Conservation (phyloP, 1,139 yeast genomes). For the Geotrichum aggregatum region DNA sequence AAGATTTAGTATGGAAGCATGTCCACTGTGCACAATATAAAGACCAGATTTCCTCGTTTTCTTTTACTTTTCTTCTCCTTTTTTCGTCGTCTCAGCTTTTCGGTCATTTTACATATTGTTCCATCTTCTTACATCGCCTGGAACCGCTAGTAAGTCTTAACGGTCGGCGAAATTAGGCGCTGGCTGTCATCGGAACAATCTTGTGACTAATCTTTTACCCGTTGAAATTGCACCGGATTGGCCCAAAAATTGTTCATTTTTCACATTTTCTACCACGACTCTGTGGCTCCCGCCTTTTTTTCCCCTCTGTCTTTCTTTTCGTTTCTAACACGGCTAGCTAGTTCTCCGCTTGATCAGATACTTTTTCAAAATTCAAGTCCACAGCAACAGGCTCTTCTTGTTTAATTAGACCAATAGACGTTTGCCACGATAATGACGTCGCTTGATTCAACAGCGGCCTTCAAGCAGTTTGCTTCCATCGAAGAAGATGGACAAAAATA, state of each 20-base stretch:
- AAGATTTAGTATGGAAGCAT: neutral
- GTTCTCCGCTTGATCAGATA: neutral
- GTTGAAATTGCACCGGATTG: conserved; percentile 4
- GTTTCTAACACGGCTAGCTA: neutral
- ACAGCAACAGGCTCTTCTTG: no score
- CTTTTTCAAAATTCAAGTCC: neutral
- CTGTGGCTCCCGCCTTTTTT: conserved; percentile 1
- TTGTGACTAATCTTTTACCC: conserved; percentile 5
- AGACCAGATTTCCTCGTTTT: neutral
- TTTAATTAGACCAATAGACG: neutral
- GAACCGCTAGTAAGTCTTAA: neutral
- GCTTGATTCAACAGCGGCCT: conserved; percentile 17
- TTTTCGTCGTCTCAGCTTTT: no score
- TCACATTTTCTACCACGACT: neutral
- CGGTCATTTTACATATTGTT: neutral
- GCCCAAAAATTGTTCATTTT: conserved; percentile 3
- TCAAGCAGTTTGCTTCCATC: conserved; percentile 19
- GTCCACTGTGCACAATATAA: neutral
- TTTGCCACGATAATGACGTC: conserved; percentile 13
- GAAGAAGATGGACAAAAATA: conserved; percentile 40
- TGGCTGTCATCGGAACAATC: conserved; percentile 3
- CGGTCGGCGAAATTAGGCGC: neutral
- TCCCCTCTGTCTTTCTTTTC: neutral
- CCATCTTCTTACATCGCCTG: neutral
- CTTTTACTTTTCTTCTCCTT: conserved; percentile 1